phyloP scores from a whole-genome alignment of 2,329 filamentous ascomycete species.

The Cyphellophora attinorum region DNA sequence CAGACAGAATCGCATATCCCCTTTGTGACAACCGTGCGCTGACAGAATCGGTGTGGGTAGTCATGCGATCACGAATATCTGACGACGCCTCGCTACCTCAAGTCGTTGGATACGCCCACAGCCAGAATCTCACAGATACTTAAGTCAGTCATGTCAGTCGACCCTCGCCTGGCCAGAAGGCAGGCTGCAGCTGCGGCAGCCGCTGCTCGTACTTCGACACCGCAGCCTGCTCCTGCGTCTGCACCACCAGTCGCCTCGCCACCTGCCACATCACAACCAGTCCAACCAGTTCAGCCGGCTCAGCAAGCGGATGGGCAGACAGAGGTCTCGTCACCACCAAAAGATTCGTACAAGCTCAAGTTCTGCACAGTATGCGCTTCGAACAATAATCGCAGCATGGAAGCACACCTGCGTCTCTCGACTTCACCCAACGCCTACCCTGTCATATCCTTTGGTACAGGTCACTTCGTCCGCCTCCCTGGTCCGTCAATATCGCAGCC shows the following conservation, averaged over 20 bases:
- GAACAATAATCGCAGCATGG: conserved; percentile 99
- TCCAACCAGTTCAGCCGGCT: conserved; percentile 9
- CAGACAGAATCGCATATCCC: no score
- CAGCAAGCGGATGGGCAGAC: conserved; percentile 4
- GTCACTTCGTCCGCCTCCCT: conserved; percentile 84
- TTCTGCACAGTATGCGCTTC: conserved; percentile 99
- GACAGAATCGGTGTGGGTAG: no score
- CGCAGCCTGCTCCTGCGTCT: conserved; percentile 14
- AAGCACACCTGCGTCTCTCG: conserved; percentile 89
- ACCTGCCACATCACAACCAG: no score
- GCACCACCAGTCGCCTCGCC: conserved; percentile 1
- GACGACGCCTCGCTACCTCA: no score
- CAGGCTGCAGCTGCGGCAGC: conserved; percentile 21
- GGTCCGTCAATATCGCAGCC: conserved; percentile 86
- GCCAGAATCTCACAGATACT: no score
- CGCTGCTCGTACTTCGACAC: conserved; percentile 26
- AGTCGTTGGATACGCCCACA: no score
- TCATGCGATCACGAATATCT: no score
- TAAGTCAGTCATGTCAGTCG: conserved; percentile 38
- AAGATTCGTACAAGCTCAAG: conserved; percentile 72
- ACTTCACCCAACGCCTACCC: conserved; percentile 75
- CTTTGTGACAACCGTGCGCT: no score
- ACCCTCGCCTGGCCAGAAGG: conserved; percentile 41
- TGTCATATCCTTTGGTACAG: conserved; percentile 97
- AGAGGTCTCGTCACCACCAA: conserved; percentile 26